Evolutionary conservation across 1,284 basidiomycete species (phyloP).

Genomic region (Rhizoctonia solani): DNA sequence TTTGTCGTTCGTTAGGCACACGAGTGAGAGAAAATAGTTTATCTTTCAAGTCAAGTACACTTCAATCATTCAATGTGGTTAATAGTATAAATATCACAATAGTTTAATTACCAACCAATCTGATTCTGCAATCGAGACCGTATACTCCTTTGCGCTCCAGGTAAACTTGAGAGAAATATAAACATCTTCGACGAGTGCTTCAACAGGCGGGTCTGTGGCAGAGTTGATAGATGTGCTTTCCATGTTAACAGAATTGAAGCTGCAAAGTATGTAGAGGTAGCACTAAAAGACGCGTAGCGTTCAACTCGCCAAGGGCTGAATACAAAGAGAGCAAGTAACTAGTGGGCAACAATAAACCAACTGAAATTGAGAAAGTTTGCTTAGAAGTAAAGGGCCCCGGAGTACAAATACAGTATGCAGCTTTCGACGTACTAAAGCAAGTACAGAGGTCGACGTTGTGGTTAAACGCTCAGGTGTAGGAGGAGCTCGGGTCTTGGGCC

Average conservation of each 20-base stretch:
- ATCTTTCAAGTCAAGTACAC: constrained; percentile 70
- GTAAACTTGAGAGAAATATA: constrained; percentile 60
- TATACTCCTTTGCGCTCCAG: constrained; percentile 64
- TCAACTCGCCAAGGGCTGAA: too few species aligned
- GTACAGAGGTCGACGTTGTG: not conserved
- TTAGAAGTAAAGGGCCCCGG: too few species aligned
- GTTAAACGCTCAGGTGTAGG: not conserved
- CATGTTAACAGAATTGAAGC: not conserved
- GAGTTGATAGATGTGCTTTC: not conserved
- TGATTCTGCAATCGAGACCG: constrained; percentile 66
- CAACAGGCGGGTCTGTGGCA: not conserved
- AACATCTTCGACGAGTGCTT: constrained; percentile 30
- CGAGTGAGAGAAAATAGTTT: constrained; percentile 70
- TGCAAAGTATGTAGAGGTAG: not conserved
- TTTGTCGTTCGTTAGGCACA: constrained; percentile 85
- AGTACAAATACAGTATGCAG: not conserved
- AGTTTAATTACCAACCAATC: constrained; percentile 56
- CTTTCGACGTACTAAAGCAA: not conserved
- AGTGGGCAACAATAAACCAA: too few species aligned
- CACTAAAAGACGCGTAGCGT: too few species aligned
- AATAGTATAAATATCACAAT: constrained; percentile 23
- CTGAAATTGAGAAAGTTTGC: too few species aligned
- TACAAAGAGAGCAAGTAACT: too few species aligned
- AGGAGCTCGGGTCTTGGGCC: not conserved
- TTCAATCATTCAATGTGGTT: constrained; percentile 41